Percentiles rank a stretch among this genome's conserved stretches.
These are phyloP conservation scores for Ascochyta lentis DNA, from an alignment of 2,329 filamentous ascomycete species.

Conservation along the genomic window DNA sequence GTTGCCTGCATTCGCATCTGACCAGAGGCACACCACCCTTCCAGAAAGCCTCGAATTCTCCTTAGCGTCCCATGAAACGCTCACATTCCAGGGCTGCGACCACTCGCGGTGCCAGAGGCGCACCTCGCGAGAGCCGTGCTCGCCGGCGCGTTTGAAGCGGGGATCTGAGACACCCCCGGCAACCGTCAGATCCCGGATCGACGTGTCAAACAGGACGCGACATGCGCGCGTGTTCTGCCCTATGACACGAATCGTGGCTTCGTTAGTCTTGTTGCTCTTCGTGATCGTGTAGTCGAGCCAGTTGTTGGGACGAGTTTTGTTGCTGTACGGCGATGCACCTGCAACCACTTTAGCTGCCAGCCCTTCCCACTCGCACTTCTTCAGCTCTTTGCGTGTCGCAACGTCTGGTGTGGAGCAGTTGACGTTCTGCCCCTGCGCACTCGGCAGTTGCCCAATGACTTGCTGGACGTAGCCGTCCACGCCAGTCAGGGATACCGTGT, in stretches of 20 bases:
- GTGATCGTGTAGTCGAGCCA: slow-evolving; percentile 73
- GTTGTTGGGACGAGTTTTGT: slow-evolving; percentile 33
- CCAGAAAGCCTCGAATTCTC: slow-evolving; percentile 56
- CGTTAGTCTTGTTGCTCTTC: slow-evolving; percentile 54
- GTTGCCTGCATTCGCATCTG: slow-evolving; percentile 76
- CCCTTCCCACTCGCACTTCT: slow-evolving; percentile 75
- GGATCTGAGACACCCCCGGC: slow-evolving; percentile 66
- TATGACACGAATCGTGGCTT: slow-evolving; percentile 69
- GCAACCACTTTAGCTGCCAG: slow-evolving; percentile 69
- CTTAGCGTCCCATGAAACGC: slow-evolving; percentile 67
- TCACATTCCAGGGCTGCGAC: slow-evolving; percentile 76
- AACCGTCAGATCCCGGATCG: slow-evolving; percentile 70
- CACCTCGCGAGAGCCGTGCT: slow-evolving; percentile 70
- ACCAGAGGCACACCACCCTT: slow-evolving; percentile 81
- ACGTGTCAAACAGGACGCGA: slow-evolving; percentile 72
- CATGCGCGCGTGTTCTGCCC: slow-evolving; percentile 82
- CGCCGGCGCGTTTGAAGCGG: slow-evolving; percentile 69
- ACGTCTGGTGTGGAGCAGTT: slow-evolving; percentile 50
- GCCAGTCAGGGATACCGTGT: slow-evolving; percentile 63
- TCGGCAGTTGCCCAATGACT: slow-evolving; percentile 74
- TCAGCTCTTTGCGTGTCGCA: slow-evolving; percentile 59
- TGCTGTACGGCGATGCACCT: slow-evolving; percentile 35
- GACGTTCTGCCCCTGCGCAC: slow-evolving; percentile 65
- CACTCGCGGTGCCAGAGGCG: slow-evolving; percentile 85
- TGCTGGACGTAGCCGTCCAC: slow-evolving; percentile 50